Base-by-base conservation (phyloP, 352 stramenopile species). In the Halophytophthora batemanensis region DNA sequence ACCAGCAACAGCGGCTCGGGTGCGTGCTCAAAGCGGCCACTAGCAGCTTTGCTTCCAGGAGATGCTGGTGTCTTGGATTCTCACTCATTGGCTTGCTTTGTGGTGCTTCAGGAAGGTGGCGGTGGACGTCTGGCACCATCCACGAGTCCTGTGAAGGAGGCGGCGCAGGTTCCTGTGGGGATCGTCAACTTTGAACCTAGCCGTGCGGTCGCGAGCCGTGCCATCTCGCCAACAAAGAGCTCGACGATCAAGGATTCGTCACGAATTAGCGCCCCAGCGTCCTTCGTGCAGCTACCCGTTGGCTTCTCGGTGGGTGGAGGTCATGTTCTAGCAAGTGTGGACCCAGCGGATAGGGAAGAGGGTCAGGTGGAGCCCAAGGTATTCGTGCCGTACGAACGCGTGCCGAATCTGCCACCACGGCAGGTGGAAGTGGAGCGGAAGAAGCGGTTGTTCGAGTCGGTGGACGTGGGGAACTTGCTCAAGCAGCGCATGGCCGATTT, bases 381-480 rank as follows among this genome's bases (percentile, higher is more conserved):
- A 22, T 89, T 86, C 52, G 72, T 89, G 2, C 77, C 78, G 11
- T 82, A 83, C 44, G 67, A 84, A 39, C 71, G 73, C n/a, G 71
- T 69, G 18, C 50, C 67, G n/a, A 39, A 76, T 47, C 52, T 79
- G 15, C 71, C 78, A 3, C 78, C 78, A 17, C 77, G 78, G 1
- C 79, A 86, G 36, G 75, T 89, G 25, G 77, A 86, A 53, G 77
- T 89, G 2, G 78, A 89, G 45, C 64, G 77, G 14, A 88, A 88
- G 55, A 86, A 82, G 45, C 65, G 77, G 0, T 38, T 67, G 12
- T 87, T 81, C 37, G 73, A 83, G 38, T 51, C 76, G 0, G 53
- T 76, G 3, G 75, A 81, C 21, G 54, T 87, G 15, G 56, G 58
- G 8, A 58, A 62, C 8, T 22, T 88, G n/a, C 34, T 88, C 19